phyloP scores from a whole-genome alignment of 345 rosid genomes.

The Odontarrhena argentea region DNA sequence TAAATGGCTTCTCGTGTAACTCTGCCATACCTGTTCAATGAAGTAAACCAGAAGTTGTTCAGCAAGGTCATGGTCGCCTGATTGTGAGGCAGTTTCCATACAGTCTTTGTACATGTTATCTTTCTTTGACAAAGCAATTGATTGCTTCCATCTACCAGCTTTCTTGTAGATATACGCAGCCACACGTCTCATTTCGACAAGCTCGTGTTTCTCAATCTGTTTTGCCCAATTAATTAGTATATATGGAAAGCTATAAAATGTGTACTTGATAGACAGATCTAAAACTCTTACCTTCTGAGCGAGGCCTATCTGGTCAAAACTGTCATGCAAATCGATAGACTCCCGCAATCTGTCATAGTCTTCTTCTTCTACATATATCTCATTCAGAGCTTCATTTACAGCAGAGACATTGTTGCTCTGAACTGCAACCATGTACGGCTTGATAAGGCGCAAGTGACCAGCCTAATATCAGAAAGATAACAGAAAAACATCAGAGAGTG shows the following conservation, averaged over 20 bases:
- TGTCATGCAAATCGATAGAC: conserved; percentile 90
- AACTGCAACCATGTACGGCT: conserved; percentile 97
- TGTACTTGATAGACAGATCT: conserved; percentile 1
- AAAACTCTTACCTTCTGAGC: conserved; percentile 73
- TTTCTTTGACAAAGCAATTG: conserved; percentile 95
- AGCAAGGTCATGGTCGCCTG: conserved; percentile 97
- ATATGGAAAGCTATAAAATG: neutral
- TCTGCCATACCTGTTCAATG: conserved; percentile 72
- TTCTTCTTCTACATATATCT: conserved; percentile 94
- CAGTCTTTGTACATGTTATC: conserved; percentile 94
- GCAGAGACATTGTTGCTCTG: conserved; percentile 97
- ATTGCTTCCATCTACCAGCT: conserved; percentile 99
- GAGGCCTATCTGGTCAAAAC: conserved; percentile 90
- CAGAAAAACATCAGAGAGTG: conserved; percentile 6
- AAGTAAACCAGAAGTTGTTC: conserved; percentile 97
- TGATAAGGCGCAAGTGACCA: conserved; percentile 90
- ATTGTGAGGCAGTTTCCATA: conserved; percentile 99
- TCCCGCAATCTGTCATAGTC: conserved; percentile 94
- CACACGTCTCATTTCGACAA: conserved; percentile 97
- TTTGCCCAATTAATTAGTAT: conserved; percentile 20
- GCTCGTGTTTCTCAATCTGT: conserved; percentile 99
- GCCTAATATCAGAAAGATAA: conserved; percentile 56
- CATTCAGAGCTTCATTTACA: conserved; percentile 91
- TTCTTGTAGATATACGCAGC: conserved; percentile 98
- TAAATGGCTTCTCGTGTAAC: neutral